A percentile compares a stretch with the other conserved stretches of the same genome.
Evolutionary conservation across 2,329 filamentous ascomycete genomes (phyloP).

Genomic region (Triangularia setosa): DNA sequence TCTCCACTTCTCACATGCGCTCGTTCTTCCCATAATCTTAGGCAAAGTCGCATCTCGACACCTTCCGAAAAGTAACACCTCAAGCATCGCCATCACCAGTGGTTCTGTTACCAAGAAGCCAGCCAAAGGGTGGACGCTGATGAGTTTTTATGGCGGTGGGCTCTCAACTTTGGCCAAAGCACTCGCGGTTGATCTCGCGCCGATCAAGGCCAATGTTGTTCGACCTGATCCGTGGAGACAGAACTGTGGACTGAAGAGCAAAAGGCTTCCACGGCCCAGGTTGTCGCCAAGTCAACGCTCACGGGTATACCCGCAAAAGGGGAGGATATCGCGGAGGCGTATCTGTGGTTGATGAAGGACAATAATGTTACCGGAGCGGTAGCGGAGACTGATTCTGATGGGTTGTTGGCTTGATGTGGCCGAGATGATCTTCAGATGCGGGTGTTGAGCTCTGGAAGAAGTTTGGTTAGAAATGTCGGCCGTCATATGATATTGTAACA

Average conservation of each 20-base stretch:
- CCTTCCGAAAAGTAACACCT: slow-evolving; percentile 35
- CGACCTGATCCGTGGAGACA: slow-evolving; percentile 52
- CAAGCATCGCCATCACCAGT: slow-evolving; percentile 52
- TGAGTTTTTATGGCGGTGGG: slow-evolving; percentile 47
- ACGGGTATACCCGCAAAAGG: slow-evolving; percentile 22
- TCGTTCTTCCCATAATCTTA: slow-evolving; percentile 32
- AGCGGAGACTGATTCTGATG: slow-evolving; percentile 24
- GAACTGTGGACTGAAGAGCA: slow-evolving; percentile 36
- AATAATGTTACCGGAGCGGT: slow-evolving; percentile 27
- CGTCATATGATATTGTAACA: background rate
- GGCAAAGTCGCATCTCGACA: slow-evolving; percentile 32
- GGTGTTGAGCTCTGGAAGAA: background rate
- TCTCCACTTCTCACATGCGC: slow-evolving; percentile 29
- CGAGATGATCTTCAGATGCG: background rate
- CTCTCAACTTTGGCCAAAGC: slow-evolving; percentile 50
- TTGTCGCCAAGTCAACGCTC: slow-evolving; percentile 14
- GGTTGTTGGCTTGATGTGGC: slow-evolving; percentile 17
- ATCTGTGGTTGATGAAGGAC: slow-evolving; percentile 30
- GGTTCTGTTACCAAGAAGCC: slow-evolving; percentile 51
- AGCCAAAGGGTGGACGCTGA: slow-evolving; percentile 46
- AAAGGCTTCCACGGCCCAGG: slow-evolving; percentile 18
- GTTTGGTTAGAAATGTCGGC: background rate
- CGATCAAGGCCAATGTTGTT: slow-evolving; percentile 61
- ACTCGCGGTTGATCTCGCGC: slow-evolving; percentile 60
- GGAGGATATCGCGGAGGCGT: slow-evolving; percentile 31